Base-by-base conservation (phyloP, 148 eudicot species). In the Selenicereus undatus region DNA sequence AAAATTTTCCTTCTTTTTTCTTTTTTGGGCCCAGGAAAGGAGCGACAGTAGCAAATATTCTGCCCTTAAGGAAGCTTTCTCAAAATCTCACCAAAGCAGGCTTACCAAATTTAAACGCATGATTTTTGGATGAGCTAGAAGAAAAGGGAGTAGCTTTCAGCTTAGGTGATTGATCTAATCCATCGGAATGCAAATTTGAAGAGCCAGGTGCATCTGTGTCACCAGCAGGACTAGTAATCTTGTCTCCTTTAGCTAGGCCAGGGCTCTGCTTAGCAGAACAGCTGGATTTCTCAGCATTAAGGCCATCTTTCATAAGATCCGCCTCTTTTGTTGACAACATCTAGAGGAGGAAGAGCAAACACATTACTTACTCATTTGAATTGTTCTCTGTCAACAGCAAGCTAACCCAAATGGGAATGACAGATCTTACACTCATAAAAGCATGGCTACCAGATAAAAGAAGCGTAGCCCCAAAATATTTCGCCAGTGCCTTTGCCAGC, bases 401-500 rank as follows among this genome's bases (percentile, higher is more conserved):
- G 26, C 39, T 78, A 11, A 8, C 51, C 64, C 30, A 71, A 74
- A 56, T 24, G 51, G 45, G 74, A 58, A 14, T 48, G 45, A 45
- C 14, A 75, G 60, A 58, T 81, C 98, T 93, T 90, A 93, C 98
- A 75, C 94, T 91, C 85, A 89, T 81, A 82, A 91, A 86, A n/a
- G 93, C 82, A 76, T 89, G 92, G 89, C 91, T 88, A 82, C 93
- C 98, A 88, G 91, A 93, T 86, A 93, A 87, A 75, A 95, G 96
- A 87, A 95, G 86, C 84, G 91, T 95, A 35, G 98, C 98, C 78
- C 90, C 94, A 82, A 88, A 95, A 85, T 87, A 88, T 50, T 88
- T 89, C 29, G 98, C 97, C 70, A 95, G 93, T 74, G 96, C 98
- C 87, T 91, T 95, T 20, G 86, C 92, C 86, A 95, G 84, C 91